Evolutionary conservation across 768 basidiomycete genomes (phyloP).

Genomic region (Glaciozyma martinii): DNA sequence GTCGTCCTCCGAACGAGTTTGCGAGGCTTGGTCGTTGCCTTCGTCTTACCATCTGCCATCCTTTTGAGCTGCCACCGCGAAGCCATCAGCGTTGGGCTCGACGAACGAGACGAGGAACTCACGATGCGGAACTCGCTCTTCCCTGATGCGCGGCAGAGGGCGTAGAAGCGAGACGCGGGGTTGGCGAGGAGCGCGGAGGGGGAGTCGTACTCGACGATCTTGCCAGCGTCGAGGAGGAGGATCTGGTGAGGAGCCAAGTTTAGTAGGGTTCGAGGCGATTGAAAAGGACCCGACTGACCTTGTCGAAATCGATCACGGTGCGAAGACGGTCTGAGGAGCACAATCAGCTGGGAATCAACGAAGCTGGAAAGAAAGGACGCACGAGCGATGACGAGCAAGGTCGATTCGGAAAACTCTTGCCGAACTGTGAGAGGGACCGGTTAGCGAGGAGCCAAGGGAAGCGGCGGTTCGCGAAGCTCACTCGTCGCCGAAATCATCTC

Average conservation of each 20-base stretch:
- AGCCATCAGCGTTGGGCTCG: background rate
- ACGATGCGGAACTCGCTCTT: slow-evolving; percentile 20
- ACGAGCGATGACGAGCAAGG: slow-evolving; percentile 34
- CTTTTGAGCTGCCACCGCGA: slow-evolving; percentile 1
- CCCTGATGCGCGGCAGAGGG: slow-evolving; percentile 28
- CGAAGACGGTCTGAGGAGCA: slow-evolving; percentile 25
- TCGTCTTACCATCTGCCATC: slow-evolving; percentile 15
- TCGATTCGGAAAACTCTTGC: slow-evolving; percentile 31
- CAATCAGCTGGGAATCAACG: no score
- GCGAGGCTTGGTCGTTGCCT: slow-evolving; percentile 23
- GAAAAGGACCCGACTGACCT: no score
- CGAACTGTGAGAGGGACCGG: slow-evolving; percentile 31
- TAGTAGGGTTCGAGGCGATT: no score
- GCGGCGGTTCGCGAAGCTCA: slow-evolving; percentile 45
- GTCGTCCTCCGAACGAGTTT: slow-evolving; percentile 4
- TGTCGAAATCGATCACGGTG: slow-evolving; percentile 33
- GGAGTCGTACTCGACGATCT: slow-evolving; percentile 31
- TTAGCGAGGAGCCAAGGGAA: no score
- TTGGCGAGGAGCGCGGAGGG: slow-evolving; percentile 32
- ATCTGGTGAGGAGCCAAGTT: slow-evolving; percentile 10
- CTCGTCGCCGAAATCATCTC: slow-evolving; percentile 53
- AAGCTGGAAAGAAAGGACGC: background rate
- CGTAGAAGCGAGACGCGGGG: slow-evolving; percentile 31
- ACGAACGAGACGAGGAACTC: background rate
- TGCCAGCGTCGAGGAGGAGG: slow-evolving; percentile 31